Conservation (phyloP, 177 flowering plant species). For the Vitis hybrid region DNA sequence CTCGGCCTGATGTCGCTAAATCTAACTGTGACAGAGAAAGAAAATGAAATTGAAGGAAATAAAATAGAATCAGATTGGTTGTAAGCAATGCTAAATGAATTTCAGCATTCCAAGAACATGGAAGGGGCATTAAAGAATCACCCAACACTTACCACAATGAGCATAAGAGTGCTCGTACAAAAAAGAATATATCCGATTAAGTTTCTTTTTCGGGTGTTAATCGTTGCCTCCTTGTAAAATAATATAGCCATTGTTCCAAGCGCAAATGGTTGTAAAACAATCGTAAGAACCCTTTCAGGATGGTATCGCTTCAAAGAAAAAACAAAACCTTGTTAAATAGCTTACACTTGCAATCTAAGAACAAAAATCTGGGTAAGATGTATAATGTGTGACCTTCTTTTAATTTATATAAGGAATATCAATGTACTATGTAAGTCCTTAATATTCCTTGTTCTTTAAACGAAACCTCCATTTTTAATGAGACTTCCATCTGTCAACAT, state of each 20-base stretch:
- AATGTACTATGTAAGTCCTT: too few species aligned
- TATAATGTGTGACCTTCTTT: too few species aligned
- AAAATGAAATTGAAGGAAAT: too few species aligned
- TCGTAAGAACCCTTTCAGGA: slow-evolving; percentile 53
- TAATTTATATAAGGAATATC: too few species aligned
- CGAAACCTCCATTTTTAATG: too few species aligned
- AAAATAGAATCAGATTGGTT: too few species aligned
- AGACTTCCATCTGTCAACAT: too few species aligned
- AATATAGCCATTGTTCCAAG: slow-evolving; percentile 38
- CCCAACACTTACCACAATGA: slow-evolving; percentile 36
- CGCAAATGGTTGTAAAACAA: slow-evolving; percentile 62
- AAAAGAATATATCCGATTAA: slow-evolving; percentile 42
- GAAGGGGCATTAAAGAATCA: too few species aligned
- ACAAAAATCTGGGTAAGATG: not conserved
- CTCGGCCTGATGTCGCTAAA: slow-evolving; percentile 43
- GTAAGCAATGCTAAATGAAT: not conserved
- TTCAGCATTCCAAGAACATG: not conserved
- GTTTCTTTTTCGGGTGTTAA: slow-evolving; percentile 47
- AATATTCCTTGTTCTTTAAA: too few species aligned
- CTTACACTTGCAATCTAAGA: not conserved
- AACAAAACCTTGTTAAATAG: not conserved
- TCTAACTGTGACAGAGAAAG: slow-evolving; percentile 27
- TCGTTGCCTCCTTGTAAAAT: slow-evolving; percentile 42
- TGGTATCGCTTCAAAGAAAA: slow-evolving; percentile 39
- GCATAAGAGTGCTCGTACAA: slow-evolving; percentile 30